Evolutionary conservation across 1,139 yeast species (phyloP).

Genomic region (Yamadazyma atmosphaerica): DNA sequence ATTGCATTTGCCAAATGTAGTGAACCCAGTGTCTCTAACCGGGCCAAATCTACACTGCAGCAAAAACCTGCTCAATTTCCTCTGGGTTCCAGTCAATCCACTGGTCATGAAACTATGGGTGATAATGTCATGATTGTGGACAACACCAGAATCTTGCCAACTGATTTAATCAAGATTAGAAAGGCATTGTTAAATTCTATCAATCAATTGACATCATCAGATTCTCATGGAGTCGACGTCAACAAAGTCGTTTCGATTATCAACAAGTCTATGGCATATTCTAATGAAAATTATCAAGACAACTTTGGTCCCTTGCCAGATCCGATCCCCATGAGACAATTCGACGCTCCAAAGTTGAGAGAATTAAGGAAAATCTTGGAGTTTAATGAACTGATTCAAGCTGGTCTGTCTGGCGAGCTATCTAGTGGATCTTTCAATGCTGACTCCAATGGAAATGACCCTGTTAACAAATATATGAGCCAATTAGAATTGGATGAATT

Average conservation of each 20-base stretch:
- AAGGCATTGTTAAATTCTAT: slow-evolving; percentile 25
- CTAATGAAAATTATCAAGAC: slow-evolving; percentile 36
- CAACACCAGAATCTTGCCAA: slow-evolving; percentile 19
- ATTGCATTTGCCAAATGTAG: slow-evolving; percentile 68
- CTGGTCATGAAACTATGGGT: slow-evolving; percentile 4
- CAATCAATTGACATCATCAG: slow-evolving; percentile 17
- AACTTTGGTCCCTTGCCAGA: slow-evolving; percentile 74
- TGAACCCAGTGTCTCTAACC: slow-evolving; percentile 14
- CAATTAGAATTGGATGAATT: slow-evolving; percentile 74
- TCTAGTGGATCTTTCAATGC: not conserved
- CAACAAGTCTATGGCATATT: slow-evolving; percentile 29
- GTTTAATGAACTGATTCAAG: slow-evolving; percentile 28
- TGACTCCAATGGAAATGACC: slow-evolving; percentile 4
- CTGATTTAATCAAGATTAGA: slow-evolving; percentile 27
- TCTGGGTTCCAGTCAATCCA: slow-evolving; percentile 3
- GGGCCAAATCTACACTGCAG: not conserved
- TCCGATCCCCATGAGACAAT: slow-evolving; percentile 61
- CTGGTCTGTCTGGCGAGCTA: slow-evolving; percentile 4
- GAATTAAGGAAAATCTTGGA: slow-evolving; percentile 61
- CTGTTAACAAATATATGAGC: slow-evolving; percentile 19
- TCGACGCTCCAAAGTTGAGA: slow-evolving; percentile 81
- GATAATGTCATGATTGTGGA: slow-evolving; percentile 4
- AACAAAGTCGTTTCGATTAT: slow-evolving; percentile 35
- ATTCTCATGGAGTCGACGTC: slow-evolving; percentile 23
- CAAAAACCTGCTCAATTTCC: too few species aligned